A percentile compares a stretch with the other conserved stretches of the same genome.
Evolutionary conservation across 805 yeast genomes (phyloP).

Genomic region (Barnettozyma pratensis): DNA sequence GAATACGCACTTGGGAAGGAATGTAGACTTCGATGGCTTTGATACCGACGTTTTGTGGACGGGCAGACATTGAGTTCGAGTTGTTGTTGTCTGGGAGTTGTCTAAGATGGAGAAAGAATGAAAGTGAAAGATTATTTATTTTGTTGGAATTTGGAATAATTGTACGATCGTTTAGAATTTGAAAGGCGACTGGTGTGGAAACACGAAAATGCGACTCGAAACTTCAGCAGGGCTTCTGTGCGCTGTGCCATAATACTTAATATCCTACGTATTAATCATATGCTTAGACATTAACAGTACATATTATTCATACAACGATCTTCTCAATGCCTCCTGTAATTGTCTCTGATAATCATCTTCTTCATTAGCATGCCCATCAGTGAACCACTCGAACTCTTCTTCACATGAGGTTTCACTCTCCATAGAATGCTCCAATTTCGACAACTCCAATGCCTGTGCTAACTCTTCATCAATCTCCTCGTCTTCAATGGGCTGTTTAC

Average conservation of each 20-base stretch:
- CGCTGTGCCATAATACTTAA: background rate
- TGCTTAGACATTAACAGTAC: background rate
- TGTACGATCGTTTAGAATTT: conserved; percentile 2
- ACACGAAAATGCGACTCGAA: background rate
- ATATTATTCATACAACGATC: conserved; percentile 17
- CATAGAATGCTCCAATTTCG: conserved; percentile 1
- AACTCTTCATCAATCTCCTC: conserved; percentile 15
- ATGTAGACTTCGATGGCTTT: conserved; percentile 92
- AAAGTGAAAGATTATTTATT: background rate
- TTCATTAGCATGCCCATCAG: background rate
- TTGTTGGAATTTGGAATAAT: background rate
- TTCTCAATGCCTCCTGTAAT: conserved; percentile 20
- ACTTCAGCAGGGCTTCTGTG: background rate
- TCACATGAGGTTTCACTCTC: background rate
- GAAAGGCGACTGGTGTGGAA: background rate
- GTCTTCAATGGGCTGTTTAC: background rate
- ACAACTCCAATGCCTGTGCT: conserved; percentile 7
- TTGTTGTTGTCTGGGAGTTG: background rate
- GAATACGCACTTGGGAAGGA: conserved; percentile 58
- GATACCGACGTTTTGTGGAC: conserved; percentile 89
- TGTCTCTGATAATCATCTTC: conserved; percentile 13
- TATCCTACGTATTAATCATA: too few relatives aligned
- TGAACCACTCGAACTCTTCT: background rate
- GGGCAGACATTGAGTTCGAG: conserved; percentile 8
- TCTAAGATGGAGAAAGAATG: background rate